phyloP scores from a whole-genome alignment of 2,329 filamentous ascomycete species.

The Hypoxylon sp. region DNA sequence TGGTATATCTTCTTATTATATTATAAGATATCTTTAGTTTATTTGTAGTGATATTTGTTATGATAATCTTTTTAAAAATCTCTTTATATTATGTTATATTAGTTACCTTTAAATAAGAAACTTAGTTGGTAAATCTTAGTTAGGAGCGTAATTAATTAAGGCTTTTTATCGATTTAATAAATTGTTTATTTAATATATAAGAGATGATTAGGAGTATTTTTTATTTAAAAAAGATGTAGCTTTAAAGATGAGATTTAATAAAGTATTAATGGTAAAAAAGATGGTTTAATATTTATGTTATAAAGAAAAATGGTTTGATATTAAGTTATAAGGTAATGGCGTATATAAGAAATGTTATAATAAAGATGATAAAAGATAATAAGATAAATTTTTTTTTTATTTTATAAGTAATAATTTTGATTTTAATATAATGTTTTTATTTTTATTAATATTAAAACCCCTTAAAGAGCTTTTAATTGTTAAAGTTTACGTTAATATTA shows the following conservation, averaged over 20 bases:
- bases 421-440: too few species aligned
- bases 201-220: not conserved
- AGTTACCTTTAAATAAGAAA: too few species aligned
- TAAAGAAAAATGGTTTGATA: conserved; percentile 2
- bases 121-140: too few species aligned
- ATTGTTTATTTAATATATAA: not conserved
- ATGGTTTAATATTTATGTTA: not conserved
- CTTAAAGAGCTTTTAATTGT: not conserved
- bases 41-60: too few species aligned
- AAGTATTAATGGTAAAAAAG: not conserved
- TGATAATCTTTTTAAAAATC: too few species aligned
- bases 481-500: not conserved
- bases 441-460: not conserved
- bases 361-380: not conserved
- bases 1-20: too few species aligned
- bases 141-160: not conserved
- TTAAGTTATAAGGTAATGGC: not conserved
- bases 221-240: not conserved
- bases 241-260: not conserved
- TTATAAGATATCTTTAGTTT: too few species aligned
- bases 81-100: too few species aligned
- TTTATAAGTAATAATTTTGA: not conserved
- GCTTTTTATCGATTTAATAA: too few species aligned
- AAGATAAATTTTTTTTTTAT: conserved; percentile 1
- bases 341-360: not conserved